Conservation (phyloP, 2,329 filamentous ascomycete species). For the Alternaria gansuensis region DNA sequence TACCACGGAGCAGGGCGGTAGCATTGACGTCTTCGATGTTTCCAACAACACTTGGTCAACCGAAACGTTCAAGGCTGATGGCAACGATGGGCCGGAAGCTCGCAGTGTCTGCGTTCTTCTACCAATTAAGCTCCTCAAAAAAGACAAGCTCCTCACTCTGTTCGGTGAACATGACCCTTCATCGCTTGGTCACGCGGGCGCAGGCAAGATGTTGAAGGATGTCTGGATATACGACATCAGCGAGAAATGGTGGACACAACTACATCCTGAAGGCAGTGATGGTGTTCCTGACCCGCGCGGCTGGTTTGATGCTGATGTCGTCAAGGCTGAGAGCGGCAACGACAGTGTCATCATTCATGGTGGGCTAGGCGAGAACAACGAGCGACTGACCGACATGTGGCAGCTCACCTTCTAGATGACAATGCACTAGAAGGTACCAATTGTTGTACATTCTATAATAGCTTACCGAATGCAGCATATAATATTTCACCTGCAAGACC, state of each 20-base stretch:
- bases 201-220: slow-evolving; percentile 65
- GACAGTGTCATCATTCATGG: slow-evolving; percentile 59
- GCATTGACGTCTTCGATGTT: slow-evolving; percentile 69
- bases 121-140: slow-evolving; percentile 51
- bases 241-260: slow-evolving; percentile 49
- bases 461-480: background rate
- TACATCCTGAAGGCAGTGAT: slow-evolving; percentile 33
- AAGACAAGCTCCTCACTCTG: slow-evolving; percentile 57
- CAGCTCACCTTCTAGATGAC: slow-evolving; percentile 46
- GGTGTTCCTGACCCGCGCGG: slow-evolving; percentile 57
- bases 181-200: slow-evolving; percentile 62
- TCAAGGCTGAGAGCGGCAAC: slow-evolving; percentile 41
- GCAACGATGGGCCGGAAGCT: slow-evolving; percentile 56
- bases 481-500: background rate
- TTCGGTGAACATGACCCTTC: slow-evolving; percentile 66
- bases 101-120: slow-evolving; percentile 62
- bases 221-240: slow-evolving; percentile 59
- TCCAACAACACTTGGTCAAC: slow-evolving; percentile 54
- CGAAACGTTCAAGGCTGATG: slow-evolving; percentile 54
- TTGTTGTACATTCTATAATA: background rate
- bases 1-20: slow-evolving; percentile 71
- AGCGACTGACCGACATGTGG: slow-evolving; percentile 63
- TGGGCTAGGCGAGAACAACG: slow-evolving; percentile 62
- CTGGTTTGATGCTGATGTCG: slow-evolving; percentile 64
- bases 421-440: background rate